A percentile compares a stretch with the other conserved stretches of the same genome.
Evolutionary conservation across 129 eudicot genomes (phyloP).

Genomic region (Flaveria brownii): DNA sequence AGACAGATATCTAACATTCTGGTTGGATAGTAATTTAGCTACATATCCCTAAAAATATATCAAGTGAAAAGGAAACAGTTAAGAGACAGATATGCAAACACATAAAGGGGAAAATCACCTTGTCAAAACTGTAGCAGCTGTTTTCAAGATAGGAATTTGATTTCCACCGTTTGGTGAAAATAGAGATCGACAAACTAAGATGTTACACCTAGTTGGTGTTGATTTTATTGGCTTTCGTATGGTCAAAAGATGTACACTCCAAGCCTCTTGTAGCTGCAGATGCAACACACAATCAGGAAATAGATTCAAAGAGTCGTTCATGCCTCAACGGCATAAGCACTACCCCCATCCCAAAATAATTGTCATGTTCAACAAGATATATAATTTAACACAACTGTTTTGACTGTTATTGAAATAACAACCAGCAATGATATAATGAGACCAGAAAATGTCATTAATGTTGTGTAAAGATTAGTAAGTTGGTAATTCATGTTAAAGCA

Average conservation of each 20-base stretch:
- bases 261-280: conserved; percentile 60
- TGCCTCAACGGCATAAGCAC: conserved; percentile 23
- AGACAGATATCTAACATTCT: background rate
- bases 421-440: conserved; percentile 18
- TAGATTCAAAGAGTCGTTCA: conserved; percentile 4
- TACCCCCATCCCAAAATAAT: conserved; percentile 15
- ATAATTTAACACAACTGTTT: background rate
- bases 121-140: conserved; percentile 52
- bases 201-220: conserved; percentile 45
- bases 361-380: conserved; percentile 6
- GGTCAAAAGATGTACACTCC: conserved; percentile 51
- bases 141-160: conserved; percentile 48
- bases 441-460: background rate
- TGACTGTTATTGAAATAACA: conserved; percentile 7
- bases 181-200: conserved; percentile 57
- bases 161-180: conserved; percentile 61
- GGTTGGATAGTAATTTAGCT: background rate
- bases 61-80: background rate
- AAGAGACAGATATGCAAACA: conserved; percentile 10
- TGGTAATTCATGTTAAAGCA: conserved; percentile 19
- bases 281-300: conserved; percentile 25
- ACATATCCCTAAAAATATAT: background rate
- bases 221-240: conserved; percentile 33
- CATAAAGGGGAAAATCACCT: conserved; percentile 40
- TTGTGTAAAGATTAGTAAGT: background rate